phyloP scores from a whole-genome alignment of 306 rosid genomes.

The Astragalus glycyphyllos region DNA sequence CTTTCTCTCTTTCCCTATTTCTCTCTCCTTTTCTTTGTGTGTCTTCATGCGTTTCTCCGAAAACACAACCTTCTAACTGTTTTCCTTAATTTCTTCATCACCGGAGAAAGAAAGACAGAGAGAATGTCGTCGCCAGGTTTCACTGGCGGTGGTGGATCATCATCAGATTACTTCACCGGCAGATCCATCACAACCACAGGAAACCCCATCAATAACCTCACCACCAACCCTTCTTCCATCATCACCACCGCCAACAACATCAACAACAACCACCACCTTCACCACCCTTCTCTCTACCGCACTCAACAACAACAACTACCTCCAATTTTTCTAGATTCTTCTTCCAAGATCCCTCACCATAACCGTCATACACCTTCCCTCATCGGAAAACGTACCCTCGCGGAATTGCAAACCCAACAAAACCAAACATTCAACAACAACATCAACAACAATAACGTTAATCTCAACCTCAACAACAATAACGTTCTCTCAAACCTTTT shows the following conservation, averaged over 20 bases:
- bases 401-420: conserved; percentile 66
- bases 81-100: conserved; percentile 21
- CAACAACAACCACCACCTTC: conserved; percentile 45
- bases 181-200: conserved; percentile 50
- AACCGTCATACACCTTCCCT: conserved; percentile 40
- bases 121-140: conserved; percentile 78
- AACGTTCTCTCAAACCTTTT: conserved; percentile 43
- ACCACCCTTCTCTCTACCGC: conserved; percentile 52
- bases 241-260: conserved; percentile 21
- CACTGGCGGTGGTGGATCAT: conserved; percentile 61
- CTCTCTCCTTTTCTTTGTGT: neutral
- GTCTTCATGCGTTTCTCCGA: conserved; percentile 55
- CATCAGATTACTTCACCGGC: conserved; percentile 59
- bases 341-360: conserved; percentile 59
- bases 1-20: conserved; percentile 10
- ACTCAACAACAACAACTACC: conserved; percentile 61
- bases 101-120: too few relatives aligned
- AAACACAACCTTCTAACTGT: conserved; percentile 45
- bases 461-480: conserved; percentile 35
- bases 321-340: conserved; percentile 53
- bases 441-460: conserved; percentile 41
- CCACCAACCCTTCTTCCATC: conserved; percentile 2
- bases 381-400: conserved; percentile 71
- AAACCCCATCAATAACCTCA: neutral
- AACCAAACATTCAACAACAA: conserved; percentile 31